Evolutionary conservation across 1,139 yeast species (phyloP).

Genomic region (Debaryomyces singareniensis): DNA sequence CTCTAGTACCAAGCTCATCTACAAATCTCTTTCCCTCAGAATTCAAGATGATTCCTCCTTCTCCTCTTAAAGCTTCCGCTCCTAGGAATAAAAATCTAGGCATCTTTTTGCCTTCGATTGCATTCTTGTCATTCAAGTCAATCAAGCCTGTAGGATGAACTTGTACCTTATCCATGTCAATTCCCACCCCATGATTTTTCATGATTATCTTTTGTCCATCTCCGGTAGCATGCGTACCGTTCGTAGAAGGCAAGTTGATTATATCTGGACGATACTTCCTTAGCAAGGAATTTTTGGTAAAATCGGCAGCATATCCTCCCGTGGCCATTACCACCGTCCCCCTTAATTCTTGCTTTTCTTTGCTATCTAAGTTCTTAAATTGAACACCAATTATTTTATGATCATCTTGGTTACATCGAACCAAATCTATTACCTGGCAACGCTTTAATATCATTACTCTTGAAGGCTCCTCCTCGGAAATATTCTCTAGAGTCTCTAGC

Average conservation of each 20-base stretch:
- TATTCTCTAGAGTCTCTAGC: slow-evolving; percentile 45
- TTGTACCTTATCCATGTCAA: slow-evolving; percentile 73
- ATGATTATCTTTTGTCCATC: slow-evolving; percentile 64
- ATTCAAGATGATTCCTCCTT: slow-evolving; percentile 67
- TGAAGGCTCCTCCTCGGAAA: slow-evolving; percentile 44
- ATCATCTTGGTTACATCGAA: slow-evolving; percentile 22
- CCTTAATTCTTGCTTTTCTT: slow-evolving; percentile 22
- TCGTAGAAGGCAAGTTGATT: slow-evolving; percentile 60
- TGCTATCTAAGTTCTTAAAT: slow-evolving; percentile 35
- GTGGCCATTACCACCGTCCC: slow-evolving; percentile 72
- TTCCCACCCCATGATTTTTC: slow-evolving; percentile 53
- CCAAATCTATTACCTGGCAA: slow-evolving; percentile 50
- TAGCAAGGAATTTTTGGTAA: slow-evolving; percentile 46
- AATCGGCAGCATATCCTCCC: slow-evolving; percentile 70
- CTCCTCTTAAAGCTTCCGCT: slow-evolving; percentile 74
- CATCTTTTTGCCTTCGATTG: slow-evolving; percentile 28
- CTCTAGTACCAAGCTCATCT: slow-evolving; percentile 67
- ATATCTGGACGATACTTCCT: slow-evolving; percentile 58
- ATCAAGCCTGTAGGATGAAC: slow-evolving; percentile 81
- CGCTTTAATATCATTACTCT: slow-evolving; percentile 48
- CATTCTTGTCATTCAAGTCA: slow-evolving; percentile 53
- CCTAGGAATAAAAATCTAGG: slow-evolving; percentile 62
- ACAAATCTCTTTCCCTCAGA: slow-evolving; percentile 61
- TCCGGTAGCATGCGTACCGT: slow-evolving; percentile 70
- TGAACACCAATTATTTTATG: slow-evolving; percentile 40